Base-by-base conservation (phyloP, 208 protist species). In the Paratrypanosoma confusum region DNA sequence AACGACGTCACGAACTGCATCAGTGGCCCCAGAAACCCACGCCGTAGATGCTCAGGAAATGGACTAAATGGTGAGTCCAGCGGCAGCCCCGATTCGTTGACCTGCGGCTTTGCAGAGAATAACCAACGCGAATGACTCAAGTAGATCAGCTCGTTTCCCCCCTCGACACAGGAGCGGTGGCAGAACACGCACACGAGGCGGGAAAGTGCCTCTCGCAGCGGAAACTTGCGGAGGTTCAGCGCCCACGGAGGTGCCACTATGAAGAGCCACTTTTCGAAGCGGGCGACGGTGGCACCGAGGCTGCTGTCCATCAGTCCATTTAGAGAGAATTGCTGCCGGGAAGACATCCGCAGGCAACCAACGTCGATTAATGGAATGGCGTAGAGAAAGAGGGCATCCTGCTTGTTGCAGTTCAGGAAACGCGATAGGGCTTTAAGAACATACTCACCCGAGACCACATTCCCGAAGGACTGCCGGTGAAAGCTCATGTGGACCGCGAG, bases 1-100 rank as follows among this genome's bases (percentile, higher is more conserved):
- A 60, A 60, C 22, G 43, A 46, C 8, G 43, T 60, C 21, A 53
- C 25, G 45, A 60, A 60, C 28, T 60, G 53, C 43, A 60, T 53
- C 11, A 60, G 17, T 23, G 53, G 53, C 11, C 53, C 53, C 28
- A 60, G 14, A 46, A 60, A 39, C 10, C 44, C 45, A 27, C 53
- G 53, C 21, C 53, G 53, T 3, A 60, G 38, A 18, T 35, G 14
- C 22, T 60, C 53, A n/a, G 53, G 53, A 46, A 60, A 60, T 16
- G 45, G 42, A 39, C 53, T 52, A 33, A 50, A 60, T 21, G 53
- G 53, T 17, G 42, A 27, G 20, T 53, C 22, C n/a, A 53, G 13
- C n/a, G 35, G 27, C 20, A 31, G 34, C 29, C 35, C 25, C 21
- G 34, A 21, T 8, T 18, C 24, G 5, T 10, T n/a, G 21, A 6